Evolutionary conservation across 2,329 filamentous ascomycete genomes (phyloP).

Genomic region (Colletotrichum coccodes): DNA sequence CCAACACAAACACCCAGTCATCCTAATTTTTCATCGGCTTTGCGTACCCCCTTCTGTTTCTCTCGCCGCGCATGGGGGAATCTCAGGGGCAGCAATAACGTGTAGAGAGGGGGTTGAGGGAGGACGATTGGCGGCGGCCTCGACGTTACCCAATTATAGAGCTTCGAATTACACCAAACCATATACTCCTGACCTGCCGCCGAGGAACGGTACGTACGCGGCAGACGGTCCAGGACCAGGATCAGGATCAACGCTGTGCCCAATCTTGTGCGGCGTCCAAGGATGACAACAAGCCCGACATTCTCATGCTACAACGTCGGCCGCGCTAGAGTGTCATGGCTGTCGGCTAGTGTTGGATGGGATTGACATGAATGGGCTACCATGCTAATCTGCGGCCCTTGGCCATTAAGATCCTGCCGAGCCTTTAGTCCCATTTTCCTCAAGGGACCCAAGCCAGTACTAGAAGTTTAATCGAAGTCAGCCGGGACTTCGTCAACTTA

Average conservation of each 20-base stretch:
- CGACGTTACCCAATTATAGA: slow-evolving; percentile 11
- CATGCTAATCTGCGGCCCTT: slow-evolving; percentile 13
- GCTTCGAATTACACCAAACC: background rate
- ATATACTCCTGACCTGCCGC: background rate
- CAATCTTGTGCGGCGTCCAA: background rate
- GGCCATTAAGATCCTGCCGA: slow-evolving; percentile 2
- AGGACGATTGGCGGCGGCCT: background rate
- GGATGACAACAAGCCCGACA: background rate
- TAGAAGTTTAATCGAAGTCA: slow-evolving; percentile 8
- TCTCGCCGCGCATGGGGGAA: background rate
- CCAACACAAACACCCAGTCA: slow-evolving; percentile 13
- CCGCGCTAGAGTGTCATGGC: background rate
- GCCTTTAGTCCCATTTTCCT: background rate
- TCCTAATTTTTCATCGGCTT: slow-evolving; percentile 19
- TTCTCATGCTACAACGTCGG: background rate
- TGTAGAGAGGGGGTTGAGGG: background rate
- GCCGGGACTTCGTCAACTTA: background rate
- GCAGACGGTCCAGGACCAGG: slow-evolving; percentile 5
- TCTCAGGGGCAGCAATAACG: background rate
- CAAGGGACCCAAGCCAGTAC: slow-evolving; percentile 16
- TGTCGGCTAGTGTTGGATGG: background rate
- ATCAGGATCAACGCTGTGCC: slow-evolving; percentile 5
- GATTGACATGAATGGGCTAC: slow-evolving; percentile 5
- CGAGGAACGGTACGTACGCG: background rate
- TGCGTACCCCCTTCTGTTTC: background rate